Evolutionary conservation across 192 early-diverging fungal species (phyloP).

Genomic region (Podila verticillata): DNA sequence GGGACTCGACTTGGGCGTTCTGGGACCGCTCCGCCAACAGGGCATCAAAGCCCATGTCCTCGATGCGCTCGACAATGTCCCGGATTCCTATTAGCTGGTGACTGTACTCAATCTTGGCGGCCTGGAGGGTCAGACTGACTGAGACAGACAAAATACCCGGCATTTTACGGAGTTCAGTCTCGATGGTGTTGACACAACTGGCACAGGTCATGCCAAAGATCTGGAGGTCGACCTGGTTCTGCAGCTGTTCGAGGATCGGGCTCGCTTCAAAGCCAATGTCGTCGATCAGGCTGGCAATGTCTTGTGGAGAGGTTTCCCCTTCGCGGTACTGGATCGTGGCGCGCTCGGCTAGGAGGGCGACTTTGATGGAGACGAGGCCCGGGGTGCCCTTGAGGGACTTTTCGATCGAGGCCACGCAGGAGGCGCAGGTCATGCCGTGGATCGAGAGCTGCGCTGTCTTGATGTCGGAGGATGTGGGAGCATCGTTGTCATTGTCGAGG

Average conservation of each 20-base stretch:
- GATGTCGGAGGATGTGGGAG: background rate
- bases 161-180: constrained; percentile 68
- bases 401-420: constrained; percentile 91
- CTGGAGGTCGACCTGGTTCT: constrained; percentile 72
- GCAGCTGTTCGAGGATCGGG: constrained; percentile 56
- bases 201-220: constrained; percentile 97
- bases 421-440: constrained; percentile 95
- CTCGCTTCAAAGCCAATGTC: constrained; percentile 80
- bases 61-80: constrained; percentile 82
- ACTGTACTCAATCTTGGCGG: constrained; percentile 78
- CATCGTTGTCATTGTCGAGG: background rate
- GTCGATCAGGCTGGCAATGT: constrained; percentile 73
- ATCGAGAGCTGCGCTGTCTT: constrained; percentile 70
- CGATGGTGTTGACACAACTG: constrained; percentile 82
- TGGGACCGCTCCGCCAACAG: constrained; percentile 68
- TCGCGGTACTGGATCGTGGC: constrained; percentile 77
- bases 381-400: constrained; percentile 62
- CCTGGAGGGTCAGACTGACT: constrained; percentile 83
- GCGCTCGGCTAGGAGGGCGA: constrained; percentile 85
- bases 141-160: constrained; percentile 68
- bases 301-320: constrained; percentile 48
- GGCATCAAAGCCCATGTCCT: constrained; percentile 83
- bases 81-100: constrained; percentile 72
- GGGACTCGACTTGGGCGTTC: constrained; percentile 88
- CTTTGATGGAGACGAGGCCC: constrained; percentile 80